Base-by-base conservation (phyloP, 208 protist genomes). In the Trypanosoma platydactyli region DNA sequence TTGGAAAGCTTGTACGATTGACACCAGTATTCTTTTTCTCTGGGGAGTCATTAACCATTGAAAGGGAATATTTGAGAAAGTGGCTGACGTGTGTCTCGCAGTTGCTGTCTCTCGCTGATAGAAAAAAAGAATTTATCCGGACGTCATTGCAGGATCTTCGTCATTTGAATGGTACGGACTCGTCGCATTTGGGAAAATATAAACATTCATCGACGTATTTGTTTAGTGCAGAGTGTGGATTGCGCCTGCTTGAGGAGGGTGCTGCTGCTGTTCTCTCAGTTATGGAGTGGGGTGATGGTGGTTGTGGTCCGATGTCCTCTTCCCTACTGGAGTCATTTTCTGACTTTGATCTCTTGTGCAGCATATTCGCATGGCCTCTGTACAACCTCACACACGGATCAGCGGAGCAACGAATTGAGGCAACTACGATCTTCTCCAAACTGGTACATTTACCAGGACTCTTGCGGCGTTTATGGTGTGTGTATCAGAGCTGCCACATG, bases 351-450 rank as follows among this genome's bases (percentile, higher is more conserved):
- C 62, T 84, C 48, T 54, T 89, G 16, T 91, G 85, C 62, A 76
- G 83, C 52, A 80, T 89, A 33, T 89, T 85, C 60, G 84, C 81
- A 18, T 94, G 89, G 86, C 89, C 89, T 3, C 72, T 94, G 42
- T 89, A 83, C 44, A 73, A 64, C 45, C 89, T 94, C 63, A 69
- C 75, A 25, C 56, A 61, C 15, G 42, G 54, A 9, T 78, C 68
- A 33, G 3, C 53, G 15, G 46, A 52, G 25, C 74, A 81, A 42
- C 77, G 73, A 38, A 75, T 79, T 58, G 83, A 91, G 69, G 83
- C 78, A 44, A 61, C 79, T 1, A 79, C 84, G 9, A 59, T 94
- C 38, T 75, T 88, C 61, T 77, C 80, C 18, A 87, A 83, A 58
- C 76, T 94, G 2, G 78, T 84, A 3, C 79, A 77, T 72, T 70